These are phyloP conservation scores for Piedraia hortae DNA, from an alignment of 2,329 filamentous ascomycete species.

Conservation along the genomic window DNA sequence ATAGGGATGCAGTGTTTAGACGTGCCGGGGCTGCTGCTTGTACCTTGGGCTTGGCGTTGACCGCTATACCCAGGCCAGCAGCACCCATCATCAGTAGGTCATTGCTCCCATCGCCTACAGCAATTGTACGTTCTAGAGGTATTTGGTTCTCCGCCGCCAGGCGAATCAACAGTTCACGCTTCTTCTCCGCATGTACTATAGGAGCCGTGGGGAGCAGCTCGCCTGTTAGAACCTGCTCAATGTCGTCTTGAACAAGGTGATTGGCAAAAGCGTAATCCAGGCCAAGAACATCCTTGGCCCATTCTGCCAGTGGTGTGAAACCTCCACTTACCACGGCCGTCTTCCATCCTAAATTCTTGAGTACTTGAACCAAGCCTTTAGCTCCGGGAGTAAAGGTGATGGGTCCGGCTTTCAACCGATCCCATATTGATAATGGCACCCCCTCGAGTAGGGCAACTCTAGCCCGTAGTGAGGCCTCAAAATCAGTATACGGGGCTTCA, in stretches of 20 bases:
- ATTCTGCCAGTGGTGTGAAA: slow-evolving; percentile 67
- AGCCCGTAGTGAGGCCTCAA: slow-evolving; percentile 55
- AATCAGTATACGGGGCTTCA: slow-evolving; percentile 44
- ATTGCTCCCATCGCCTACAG: slow-evolving; percentile 60
- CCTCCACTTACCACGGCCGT: slow-evolving; percentile 80
- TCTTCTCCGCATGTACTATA: slow-evolving; percentile 52
- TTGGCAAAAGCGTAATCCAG: slow-evolving; percentile 80
- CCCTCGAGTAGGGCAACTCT: slow-evolving; percentile 59
- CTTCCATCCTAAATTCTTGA: slow-evolving; percentile 58
- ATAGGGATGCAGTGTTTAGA: slow-evolving; percentile 40
- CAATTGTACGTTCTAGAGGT: slow-evolving; percentile 36
- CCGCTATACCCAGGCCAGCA: slow-evolving; percentile 52
- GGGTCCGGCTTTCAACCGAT: slow-evolving; percentile 37
- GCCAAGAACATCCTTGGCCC: slow-evolving; percentile 55
- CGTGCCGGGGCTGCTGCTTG: slow-evolving; percentile 49
- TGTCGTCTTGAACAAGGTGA: slow-evolving; percentile 38
- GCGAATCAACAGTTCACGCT: slow-evolving; percentile 40
- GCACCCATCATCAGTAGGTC: slow-evolving; percentile 54
- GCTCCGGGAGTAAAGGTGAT: slow-evolving; percentile 67
- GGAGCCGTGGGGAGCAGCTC: slow-evolving; percentile 39
- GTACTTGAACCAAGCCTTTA: slow-evolving; percentile 38
- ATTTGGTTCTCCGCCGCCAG: slow-evolving; percentile 43
- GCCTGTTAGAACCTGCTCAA: slow-evolving; percentile 32
- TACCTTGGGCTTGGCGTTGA: slow-evolving; percentile 61
- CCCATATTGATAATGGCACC: slow-evolving; percentile 41